Conservation (phyloP, 371 early-diverging fungal species). For the Actinomortierella ambigua region DNA sequence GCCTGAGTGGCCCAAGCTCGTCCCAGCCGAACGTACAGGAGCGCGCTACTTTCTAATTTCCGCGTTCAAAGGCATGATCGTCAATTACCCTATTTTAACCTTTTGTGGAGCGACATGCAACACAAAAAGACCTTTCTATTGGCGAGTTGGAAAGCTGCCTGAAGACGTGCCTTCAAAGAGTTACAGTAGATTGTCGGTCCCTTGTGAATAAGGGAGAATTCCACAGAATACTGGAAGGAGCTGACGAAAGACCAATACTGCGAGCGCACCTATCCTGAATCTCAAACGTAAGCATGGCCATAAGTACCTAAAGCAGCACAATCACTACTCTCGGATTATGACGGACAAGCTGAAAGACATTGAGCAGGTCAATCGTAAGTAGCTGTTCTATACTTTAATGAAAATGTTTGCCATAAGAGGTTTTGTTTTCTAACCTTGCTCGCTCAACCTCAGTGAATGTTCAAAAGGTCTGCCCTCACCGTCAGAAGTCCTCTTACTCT, state of each 20-base stretch:
- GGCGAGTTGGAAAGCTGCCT: constrained; percentile 1
- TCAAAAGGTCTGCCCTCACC: constrained; percentile 3
- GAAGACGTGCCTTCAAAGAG: neutral
- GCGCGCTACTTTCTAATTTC: constrained; percentile 1
- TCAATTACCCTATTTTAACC: constrained; percentile 1
- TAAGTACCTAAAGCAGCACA: constrained; percentile 3
- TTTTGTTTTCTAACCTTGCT: neutral
- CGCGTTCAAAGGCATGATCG: neutral
- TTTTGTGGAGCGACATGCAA: constrained; percentile 6
- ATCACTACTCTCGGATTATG: constrained; percentile 4
- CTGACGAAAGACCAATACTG: neutral
- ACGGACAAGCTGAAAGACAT: constrained; percentile 3
- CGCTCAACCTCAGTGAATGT: neutral
- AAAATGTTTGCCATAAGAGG: no score
- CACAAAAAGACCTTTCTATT: constrained; percentile 1
- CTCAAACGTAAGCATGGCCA: constrained; percentile 3
- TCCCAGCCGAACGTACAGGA: constrained; percentile 1
- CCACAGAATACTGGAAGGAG: neutral
- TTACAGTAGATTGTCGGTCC: neutral
- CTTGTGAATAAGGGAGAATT: constrained; percentile 7
- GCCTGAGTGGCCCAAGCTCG: constrained; percentile 6
- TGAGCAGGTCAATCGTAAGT: constrained; percentile 4
- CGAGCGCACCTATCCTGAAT: neutral
- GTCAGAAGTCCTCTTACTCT: no score
- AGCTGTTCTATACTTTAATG: no score